Evolutionary conservation across 306 rosid genomes (phyloP).

Genomic region (Medicago lupulina): DNA sequence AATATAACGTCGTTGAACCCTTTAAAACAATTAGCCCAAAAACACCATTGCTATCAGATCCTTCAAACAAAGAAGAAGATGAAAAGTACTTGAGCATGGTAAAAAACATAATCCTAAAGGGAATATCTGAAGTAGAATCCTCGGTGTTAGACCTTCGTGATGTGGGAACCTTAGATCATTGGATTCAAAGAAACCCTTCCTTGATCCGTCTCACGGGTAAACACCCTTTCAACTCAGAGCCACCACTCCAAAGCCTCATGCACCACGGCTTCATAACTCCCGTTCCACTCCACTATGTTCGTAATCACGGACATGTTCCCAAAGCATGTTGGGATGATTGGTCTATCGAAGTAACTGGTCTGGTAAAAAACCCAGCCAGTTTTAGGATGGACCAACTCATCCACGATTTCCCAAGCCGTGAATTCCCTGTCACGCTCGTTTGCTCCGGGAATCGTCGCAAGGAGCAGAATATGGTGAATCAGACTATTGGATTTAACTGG

Average conservation of each 20-base stretch:
- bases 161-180: slow-evolving; percentile 6
- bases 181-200: slow-evolving; percentile 18
- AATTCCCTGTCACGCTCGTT: slow-evolving; percentile 6
- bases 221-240: slow-evolving; percentile 30
- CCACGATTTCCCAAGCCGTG: slow-evolving; percentile 14
- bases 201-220: slow-evolving; percentile 17
- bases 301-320: slow-evolving; percentile 8
- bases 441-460: slow-evolving; percentile 14
- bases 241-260: slow-evolving; percentile 23
- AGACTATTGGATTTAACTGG: slow-evolving; percentile 24
- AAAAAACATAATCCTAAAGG: neutral
- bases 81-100: neutral
- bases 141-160: slow-evolving; percentile 15
- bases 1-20: slow-evolving; percentile 49
- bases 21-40: slow-evolving; percentile 16
- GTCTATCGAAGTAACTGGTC: slow-evolving; percentile 17
- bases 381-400: slow-evolving; percentile 10
- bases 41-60: neutral
- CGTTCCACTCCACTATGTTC: slow-evolving; percentile 14
- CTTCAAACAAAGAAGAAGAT: neutral
- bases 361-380: neutral
- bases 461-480: slow-evolving; percentile 27
- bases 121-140: slow-evolving; percentile 5
- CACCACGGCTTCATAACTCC: slow-evolving; percentile 28
- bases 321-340: slow-evolving; percentile 3